phyloP scores from a whole-genome alignment of 371 early-diverging fungal genomes.

The Paraphysoderma sedebokerense region DNA sequence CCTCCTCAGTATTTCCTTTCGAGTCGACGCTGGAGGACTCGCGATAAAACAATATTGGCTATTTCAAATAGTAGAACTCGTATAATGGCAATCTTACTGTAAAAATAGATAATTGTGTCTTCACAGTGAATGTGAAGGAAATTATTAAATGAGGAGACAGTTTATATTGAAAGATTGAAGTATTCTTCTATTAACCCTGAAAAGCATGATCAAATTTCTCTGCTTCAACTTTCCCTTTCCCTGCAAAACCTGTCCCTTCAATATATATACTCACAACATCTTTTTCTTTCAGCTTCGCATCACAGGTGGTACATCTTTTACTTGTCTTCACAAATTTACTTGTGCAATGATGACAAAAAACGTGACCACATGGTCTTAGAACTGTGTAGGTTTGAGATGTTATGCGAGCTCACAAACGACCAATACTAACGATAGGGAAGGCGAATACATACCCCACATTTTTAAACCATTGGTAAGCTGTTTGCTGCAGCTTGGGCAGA shows the following conservation, averaged over 20 bases:
- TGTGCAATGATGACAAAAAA: conserved; percentile 59
- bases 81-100: no score
- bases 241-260: conserved; percentile 35
- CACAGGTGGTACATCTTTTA: conserved; percentile 66
- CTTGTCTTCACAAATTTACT: conserved; percentile 54
- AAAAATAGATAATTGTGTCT: no score
- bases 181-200: no score
- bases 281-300: conserved; percentile 40
- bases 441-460: conserved; percentile 32
- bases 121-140: no score
- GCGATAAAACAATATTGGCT: no score
- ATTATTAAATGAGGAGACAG: no score
- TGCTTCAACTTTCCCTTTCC: background rate
- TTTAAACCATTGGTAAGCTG: conserved; percentile 52
- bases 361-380: conserved; percentile 70
- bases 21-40: no score
- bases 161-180: no score
- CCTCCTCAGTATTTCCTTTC: no score
- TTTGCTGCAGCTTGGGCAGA: conserved; percentile 76
- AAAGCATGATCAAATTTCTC: no score
- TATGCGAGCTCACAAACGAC: background rate
- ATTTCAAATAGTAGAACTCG: no score
- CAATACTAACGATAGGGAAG: background rate
- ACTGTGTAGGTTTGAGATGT: conserved; percentile 20
- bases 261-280: conserved; percentile 55